Evolutionary conservation across 2,329 filamentous ascomycete genomes (phyloP).

Genomic region (Knufia fluminis): DNA sequence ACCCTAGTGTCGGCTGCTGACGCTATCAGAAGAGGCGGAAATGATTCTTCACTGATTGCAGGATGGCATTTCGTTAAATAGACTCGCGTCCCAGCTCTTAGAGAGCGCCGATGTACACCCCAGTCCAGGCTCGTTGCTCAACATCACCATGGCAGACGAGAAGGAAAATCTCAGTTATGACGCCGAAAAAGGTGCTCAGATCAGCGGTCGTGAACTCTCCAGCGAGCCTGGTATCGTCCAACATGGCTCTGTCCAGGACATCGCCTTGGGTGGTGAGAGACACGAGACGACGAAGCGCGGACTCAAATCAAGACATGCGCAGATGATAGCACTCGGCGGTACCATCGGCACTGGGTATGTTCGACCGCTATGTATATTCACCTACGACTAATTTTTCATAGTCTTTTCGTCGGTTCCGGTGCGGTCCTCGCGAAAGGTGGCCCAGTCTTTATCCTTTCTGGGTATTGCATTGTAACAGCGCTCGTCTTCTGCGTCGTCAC

Average conservation of each 20-base stretch:
- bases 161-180: slow-evolving; percentile 8
- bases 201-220: not conserved
- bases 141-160: not conserved
- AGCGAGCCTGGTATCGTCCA: not conserved
- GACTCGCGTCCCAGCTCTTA: not conserved
- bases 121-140: no score
- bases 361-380: no score
- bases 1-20: not conserved
- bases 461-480: slow-evolving; percentile 31
- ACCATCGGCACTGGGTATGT: slow-evolving; percentile 21
- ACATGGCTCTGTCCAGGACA: slow-evolving; percentile 23
- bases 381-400: no score
- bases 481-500: slow-evolving; percentile 44
- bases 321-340: slow-evolving; percentile 27
- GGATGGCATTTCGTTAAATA: not conserved
- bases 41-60: not conserved
- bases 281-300: slow-evolving; percentile 34
- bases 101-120: no score
- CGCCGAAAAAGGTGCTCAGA: slow-evolving; percentile 17
- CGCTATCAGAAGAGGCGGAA: not conserved
- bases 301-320: slow-evolving; percentile 35
- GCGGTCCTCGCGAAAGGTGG: slow-evolving; percentile 16
- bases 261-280: slow-evolving; percentile 32
- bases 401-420: slow-evolving; percentile 19
- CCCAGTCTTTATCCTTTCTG: slow-evolving; percentile 20